Conservation (phyloP, 2,329 filamentous ascomycete species). For the Blumeria graminis region DNA sequence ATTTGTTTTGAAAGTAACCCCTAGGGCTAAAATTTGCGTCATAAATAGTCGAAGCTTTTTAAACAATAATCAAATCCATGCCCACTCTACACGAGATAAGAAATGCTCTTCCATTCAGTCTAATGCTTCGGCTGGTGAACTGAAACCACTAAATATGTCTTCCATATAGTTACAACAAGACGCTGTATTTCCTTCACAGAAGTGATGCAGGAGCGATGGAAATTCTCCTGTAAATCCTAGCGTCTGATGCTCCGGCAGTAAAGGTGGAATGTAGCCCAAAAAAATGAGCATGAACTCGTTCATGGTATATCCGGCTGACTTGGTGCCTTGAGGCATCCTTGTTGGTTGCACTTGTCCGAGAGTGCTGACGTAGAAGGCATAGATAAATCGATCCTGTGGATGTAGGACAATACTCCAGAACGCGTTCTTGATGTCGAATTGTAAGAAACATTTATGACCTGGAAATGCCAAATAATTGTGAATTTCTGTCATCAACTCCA, state of each 20-base stretch:
- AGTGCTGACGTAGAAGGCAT: neutral
- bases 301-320: neutral
- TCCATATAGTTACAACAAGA: neutral
- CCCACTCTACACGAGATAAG: neutral
- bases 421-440: neutral
- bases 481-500: neutral
- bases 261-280: neutral
- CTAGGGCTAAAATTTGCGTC: neutral
- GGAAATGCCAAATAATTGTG: constrained; percentile 1
- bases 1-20: neutral
- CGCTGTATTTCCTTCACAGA: neutral
- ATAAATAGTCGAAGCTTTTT: neutral
- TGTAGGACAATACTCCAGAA: neutral
- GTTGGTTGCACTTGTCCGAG: neutral
- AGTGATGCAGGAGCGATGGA: neutral
- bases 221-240: neutral
- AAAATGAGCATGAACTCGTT: neutral
- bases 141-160: neutral
- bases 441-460: neutral
- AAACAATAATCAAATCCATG: neutral
- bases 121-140: neutral
- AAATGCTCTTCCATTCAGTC: neutral
- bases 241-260: neutral
- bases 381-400: neutral
- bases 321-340: neutral